Base-by-base conservation (phyloP, 2,329 filamentous ascomycete genomes). In the Volutella citrinella region DNA sequence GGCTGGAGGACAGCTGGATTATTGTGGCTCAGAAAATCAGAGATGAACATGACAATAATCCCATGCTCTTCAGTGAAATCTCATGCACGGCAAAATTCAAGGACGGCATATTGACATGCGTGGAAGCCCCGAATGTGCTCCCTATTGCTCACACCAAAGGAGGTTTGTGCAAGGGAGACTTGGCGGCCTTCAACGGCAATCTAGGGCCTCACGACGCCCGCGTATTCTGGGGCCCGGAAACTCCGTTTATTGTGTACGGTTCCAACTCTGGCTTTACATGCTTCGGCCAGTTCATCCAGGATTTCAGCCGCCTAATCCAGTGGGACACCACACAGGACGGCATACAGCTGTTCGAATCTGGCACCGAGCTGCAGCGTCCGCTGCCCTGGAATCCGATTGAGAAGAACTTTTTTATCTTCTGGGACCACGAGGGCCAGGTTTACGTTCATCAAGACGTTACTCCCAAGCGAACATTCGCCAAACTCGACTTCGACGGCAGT, bases 351-450 rank as follows among this genome's bases (percentile, higher is more conserved):
- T 78, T 76, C 49, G 49, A 49, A 10, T 28, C 47, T 0, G 65
- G 64, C 0, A 74, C 66, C 2, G 77, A 80, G 42, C 51, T 81
- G 4, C 68, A 71, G 22, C 61, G 75, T 1, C 76, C 74, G 0
- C 38, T 46, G 3, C 66, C 70, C 0, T 70, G 60, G 46, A 48
- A 51, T 4, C 21, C 46, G 1, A 46, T 80, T 17, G 76, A 82
- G 56, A 80, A 80, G 66, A 81, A 82, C 47, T 82, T 68, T 63
- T 81, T 80, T 43, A 40, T 75, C 4, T 81, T 80, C 57, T 81
- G 76, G 76, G 75, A 78, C 41, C 37, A 40, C 0, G 37, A 59
- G 1, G 66, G 64, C 6, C 50, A 63, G 14, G 55, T 66, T 30
- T 76, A 76, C 48, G 61, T 65, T 2, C 76, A 80, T 49, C 68